Conservation (phyloP, 1,284 basidiomycete genomes). For the Ceratobasidium sp. region DNA sequence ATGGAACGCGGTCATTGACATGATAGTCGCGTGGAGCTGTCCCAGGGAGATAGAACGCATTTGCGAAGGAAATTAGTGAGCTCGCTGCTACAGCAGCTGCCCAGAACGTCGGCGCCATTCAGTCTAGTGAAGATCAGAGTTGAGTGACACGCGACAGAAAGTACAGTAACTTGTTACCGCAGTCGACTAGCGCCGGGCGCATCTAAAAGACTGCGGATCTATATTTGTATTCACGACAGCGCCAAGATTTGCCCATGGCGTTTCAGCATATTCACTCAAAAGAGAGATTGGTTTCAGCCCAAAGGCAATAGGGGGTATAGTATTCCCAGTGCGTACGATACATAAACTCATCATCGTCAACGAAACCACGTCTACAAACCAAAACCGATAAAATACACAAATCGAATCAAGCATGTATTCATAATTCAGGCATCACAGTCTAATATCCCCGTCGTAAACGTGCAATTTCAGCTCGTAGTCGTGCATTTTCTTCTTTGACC, state of each 20-base stretch:
- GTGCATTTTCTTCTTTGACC: slow-evolving; percentile 55
- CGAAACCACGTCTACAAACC: background rate
- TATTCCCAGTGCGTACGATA: background rate
- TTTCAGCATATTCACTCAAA: slow-evolving; percentile 2
- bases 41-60: slow-evolving; percentile 72
- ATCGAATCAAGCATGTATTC: slow-evolving; percentile 6
- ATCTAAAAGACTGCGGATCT: background rate
- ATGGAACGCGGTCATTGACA: slow-evolving; percentile 70
- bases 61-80: slow-evolving; percentile 45
- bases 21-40: slow-evolving; percentile 81
- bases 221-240: slow-evolving; percentile 4
- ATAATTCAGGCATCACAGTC: slow-evolving; percentile 38
- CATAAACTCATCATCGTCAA: background rate
- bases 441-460: slow-evolving; percentile 61
- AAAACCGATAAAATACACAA: slow-evolving; percentile 21
- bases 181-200: slow-evolving; percentile 28
- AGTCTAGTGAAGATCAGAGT: slow-evolving; percentile 9
- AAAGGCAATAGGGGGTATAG: too few relatives aligned
- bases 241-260: slow-evolving; percentile 1
- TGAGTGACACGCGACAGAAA: slow-evolving; percentile 33
- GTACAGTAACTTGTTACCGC: background rate
- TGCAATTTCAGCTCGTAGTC: slow-evolving; percentile 70
- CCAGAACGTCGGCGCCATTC: slow-evolving; percentile 25
- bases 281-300: background rate
- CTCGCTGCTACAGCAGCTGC: slow-evolving; percentile 26